Evolutionary conservation across 1,284 basidiomycete species (phyloP).

Genomic region (Meripilus lineatus): DNA sequence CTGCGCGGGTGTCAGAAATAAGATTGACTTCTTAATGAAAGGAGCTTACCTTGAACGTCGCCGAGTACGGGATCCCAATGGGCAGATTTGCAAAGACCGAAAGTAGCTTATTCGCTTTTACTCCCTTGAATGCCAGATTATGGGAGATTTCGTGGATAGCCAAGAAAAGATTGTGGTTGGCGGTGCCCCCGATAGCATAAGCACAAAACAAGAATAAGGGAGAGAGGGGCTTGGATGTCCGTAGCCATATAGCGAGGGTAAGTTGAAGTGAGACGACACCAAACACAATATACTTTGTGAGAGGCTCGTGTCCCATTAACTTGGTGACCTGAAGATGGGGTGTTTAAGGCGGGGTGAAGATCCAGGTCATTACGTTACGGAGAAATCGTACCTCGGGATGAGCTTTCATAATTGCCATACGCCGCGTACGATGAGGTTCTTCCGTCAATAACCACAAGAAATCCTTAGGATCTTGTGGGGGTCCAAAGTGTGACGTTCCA

Average conservation of each 20-base stretch:
- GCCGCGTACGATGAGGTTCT: constrained; percentile 88
- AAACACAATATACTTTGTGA: constrained; percentile 86
- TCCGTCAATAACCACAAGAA: constrained; percentile 97
- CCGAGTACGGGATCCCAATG: constrained; percentile 93
- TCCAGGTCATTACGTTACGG: constrained; percentile 3
- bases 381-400: constrained; percentile 77
- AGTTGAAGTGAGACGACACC: constrained; percentile 80
- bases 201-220: constrained; percentile 73
- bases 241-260: constrained; percentile 57
- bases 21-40: not conserved
- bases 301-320: constrained; percentile 91
- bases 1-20: constrained; percentile 28
- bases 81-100: constrained; percentile 91
- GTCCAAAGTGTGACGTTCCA: constrained; percentile 38
- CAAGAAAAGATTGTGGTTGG: constrained; percentile 96
- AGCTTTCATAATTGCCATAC: constrained; percentile 88
- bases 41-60: constrained; percentile 83
- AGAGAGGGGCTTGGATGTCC: constrained; percentile 64
- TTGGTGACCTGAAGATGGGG: constrained; percentile 83
- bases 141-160: constrained; percentile 99
- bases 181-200: constrained; percentile 88
- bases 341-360: constrained; percentile 5
- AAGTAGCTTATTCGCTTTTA: constrained; percentile 80
- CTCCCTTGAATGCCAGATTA: constrained; percentile 88
- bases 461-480: constrained; percentile 70